Evolutionary conservation across 129 eudicot species (phyloP).

Genomic region (Oenanthe sinensis): DNA sequence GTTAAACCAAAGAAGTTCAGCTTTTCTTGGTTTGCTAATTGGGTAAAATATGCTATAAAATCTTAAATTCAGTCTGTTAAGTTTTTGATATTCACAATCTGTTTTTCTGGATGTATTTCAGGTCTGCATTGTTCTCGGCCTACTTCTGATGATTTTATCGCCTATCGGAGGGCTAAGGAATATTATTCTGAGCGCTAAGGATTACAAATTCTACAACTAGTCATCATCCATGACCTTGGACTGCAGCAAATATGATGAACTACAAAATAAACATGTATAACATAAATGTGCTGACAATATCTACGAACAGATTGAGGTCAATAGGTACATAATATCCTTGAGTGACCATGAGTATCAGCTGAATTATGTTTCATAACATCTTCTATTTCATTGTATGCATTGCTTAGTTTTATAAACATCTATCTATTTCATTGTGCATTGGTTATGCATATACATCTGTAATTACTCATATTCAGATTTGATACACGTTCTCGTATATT

Average conservation of each 20-base stretch:
- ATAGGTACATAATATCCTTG: background rate
- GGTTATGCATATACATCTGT: background rate
- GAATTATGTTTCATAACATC: background rate
- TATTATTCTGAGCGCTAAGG: constrained; percentile 43
- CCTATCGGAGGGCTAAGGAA: constrained; percentile 63
- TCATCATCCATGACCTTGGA: constrained; percentile 3
- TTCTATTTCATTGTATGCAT: background rate
- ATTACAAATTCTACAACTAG: constrained; percentile 50
- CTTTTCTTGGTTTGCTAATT: constrained; percentile 60
- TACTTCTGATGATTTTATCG: constrained; percentile 53
- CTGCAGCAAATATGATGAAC: background rate
- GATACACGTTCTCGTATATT: background rate
- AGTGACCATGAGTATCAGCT: background rate
- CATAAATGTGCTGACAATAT: background rate
- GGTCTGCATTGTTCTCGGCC: constrained; percentile 61
- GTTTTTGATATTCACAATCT: background rate
- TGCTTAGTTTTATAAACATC: background rate
- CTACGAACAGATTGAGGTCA: background rate
- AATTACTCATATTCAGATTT: background rate
- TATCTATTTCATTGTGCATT: background rate
- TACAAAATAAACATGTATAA: constrained; percentile 16
- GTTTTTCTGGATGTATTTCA: constrained; percentile 21
- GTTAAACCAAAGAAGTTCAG: constrained; percentile 56
- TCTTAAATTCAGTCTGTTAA: background rate
- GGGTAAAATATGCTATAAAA: constrained; percentile 31